Percentiles rank a stretch among this genome's conserved stretches.
Conservation (phyloP, 805 yeast species). For the Barnettozyma siamensis region DNA sequence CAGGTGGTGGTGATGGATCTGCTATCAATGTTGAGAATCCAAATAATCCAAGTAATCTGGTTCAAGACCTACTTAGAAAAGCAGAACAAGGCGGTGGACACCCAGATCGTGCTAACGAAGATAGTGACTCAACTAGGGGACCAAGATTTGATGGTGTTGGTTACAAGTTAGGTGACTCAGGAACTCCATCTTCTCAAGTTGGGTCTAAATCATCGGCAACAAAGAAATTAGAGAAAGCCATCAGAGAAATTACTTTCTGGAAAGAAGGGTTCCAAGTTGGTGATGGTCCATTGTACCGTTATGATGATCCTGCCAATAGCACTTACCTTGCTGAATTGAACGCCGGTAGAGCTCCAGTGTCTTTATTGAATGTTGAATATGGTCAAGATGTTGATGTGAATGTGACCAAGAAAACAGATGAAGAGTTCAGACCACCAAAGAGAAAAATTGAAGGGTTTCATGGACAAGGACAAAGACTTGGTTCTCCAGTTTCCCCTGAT, state of each 20-base stretch:
- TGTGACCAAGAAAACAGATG: conserved; percentile 75
- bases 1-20: conserved; percentile 66
- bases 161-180: conserved; percentile 33
- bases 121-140: conserved; percentile 27
- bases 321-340: conserved; percentile 73
- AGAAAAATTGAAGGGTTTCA: conserved; percentile 56
- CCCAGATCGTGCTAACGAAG: conserved; percentile 23
- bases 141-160: conserved; percentile 34
- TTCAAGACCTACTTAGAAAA: conserved; percentile 55
- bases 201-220: conserved; percentile 31
- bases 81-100: conserved; percentile 59
- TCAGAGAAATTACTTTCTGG: conserved; percentile 90
- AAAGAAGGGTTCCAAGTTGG: conserved; percentile 94
- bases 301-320: conserved; percentile 89
- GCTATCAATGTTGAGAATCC: conserved; percentile 80
- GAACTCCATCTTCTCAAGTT: conserved; percentile 28
- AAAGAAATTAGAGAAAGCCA: conserved; percentile 43
- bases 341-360: conserved; percentile 86
- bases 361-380: conserved; percentile 71
- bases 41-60: conserved; percentile 34
- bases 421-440: conserved; percentile 72
- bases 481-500: conserved; percentile 85
- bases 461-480: conserved; percentile 82
- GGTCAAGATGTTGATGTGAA: conserved; percentile 93
- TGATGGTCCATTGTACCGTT: conserved; percentile 78